phyloP scores from a whole-genome alignment of 352 stramenopile species.

The Phytophthora pisi region DNA sequence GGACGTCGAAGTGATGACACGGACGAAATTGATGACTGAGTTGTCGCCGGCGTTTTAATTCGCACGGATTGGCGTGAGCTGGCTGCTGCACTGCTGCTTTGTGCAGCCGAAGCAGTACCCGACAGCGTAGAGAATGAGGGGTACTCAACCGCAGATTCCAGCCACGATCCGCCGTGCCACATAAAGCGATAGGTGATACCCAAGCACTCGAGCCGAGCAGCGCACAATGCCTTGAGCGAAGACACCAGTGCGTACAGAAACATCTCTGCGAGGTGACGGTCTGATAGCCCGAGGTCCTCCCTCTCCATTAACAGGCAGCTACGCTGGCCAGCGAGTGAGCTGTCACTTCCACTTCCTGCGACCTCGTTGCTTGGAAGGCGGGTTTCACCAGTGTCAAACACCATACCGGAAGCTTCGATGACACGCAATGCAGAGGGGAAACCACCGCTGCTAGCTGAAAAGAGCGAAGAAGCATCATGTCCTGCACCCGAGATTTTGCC shows the following conservation, averaged over 20 bases:
- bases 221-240: constrained; percentile 57
- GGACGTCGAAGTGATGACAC: constrained; percentile 26
- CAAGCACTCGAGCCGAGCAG: constrained; percentile 59
- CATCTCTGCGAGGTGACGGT: constrained; percentile 48
- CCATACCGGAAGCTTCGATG: constrained; percentile 46
- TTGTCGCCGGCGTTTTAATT: constrained; percentile 22
- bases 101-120: constrained; percentile 5
- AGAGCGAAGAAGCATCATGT: constrained; percentile 47
- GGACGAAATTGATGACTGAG: constrained; percentile 30
- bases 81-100: constrained; percentile 15
- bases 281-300: constrained; percentile 51
- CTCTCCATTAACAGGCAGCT: constrained; percentile 48
- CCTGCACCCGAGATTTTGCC: constrained; percentile 81
- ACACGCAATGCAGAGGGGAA: constrained; percentile 44
- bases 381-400: constrained; percentile 45
- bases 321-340: constrained; percentile 13
- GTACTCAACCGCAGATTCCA: constrained; percentile 63
- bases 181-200: constrained; percentile 56
- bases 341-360: constrained; percentile 15
- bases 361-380: constrained; percentile 25
- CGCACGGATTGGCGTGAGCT: constrained; percentile 38
- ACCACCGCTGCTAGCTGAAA: constrained; percentile 16
- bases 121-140: constrained; percentile 26
- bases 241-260: constrained; percentile 70
- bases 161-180: constrained; percentile 65